Evolutionary conservation across 305 asterid species (phyloP), one percentile per base, ranked within the genome.

Genomic region (Fraxinus sp.): DNA sequence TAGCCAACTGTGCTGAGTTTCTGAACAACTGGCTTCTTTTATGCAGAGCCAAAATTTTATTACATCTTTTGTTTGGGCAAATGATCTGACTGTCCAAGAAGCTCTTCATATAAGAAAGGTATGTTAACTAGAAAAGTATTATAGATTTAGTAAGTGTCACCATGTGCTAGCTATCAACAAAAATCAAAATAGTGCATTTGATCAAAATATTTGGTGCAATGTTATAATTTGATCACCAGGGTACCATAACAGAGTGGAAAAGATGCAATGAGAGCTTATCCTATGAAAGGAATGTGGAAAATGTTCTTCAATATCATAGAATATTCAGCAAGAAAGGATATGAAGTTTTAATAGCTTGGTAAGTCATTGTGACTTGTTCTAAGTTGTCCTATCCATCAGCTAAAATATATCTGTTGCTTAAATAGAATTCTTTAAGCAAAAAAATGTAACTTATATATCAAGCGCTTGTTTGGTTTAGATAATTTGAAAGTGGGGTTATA

Each of bases 51-150:
- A 24, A 1, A 22, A 4, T 66, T 76, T 28, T 78, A 39, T 59
- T 81, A 81, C 44, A 16, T 28, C 72, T 46, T 46, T 35, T 49
- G n/a, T 28, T 22, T 92, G 93, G 93, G 94, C 91, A 7, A 92
- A 90, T 71, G 80, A 79, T 75, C 82, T 83, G 52, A 57, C 78
- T 20, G 90, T 88, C 68, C 92, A 79, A 78, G 77, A 87, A 78
- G 90, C 96, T 81, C 93, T 92, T 59, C 87, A 84, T 16, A 36
- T 88, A 77, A 87, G 92, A 7, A 78, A 90, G 83, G 96, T 92
- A 84, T 3, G 37, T 20, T 33, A 8, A 49, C 32, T 72, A 9
- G n/a, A 24, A 44, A 20, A 44, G 16, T n/a, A 44, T 55, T 35
- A 33, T 8, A 26, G 4, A 14, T 33, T 16, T 18, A 41, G 16